Percentiles rank a stretch among this genome's conserved stretches.
These are phyloP conservation scores for Parachlorella kessleri DNA, from an alignment of 139 green algal genomes.

Conservation along the genomic window DNA sequence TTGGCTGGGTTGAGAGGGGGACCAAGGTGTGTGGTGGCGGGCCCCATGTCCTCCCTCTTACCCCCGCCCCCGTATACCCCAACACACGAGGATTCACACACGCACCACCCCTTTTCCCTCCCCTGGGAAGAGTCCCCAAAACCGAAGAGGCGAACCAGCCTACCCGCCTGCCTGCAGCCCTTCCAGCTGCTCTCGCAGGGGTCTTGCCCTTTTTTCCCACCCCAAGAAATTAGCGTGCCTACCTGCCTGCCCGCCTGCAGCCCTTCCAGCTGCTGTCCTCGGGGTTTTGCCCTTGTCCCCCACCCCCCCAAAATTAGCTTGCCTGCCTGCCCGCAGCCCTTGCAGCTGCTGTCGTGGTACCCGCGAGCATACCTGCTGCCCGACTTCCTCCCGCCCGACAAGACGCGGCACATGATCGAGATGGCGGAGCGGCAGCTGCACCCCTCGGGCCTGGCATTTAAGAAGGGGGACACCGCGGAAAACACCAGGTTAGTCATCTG, in stretches of 20 bases:
- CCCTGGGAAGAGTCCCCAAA: too few species aligned
- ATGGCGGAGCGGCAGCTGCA: slow-evolving; percentile 39
- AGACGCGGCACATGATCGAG: slow-evolving; percentile 43
- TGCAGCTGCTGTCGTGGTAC: slow-evolving; percentile 50
- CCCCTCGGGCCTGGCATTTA: slow-evolving; percentile 44
- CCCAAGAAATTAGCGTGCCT: not conserved
- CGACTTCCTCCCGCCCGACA: slow-evolving; percentile 39
- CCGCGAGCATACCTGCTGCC: slow-evolving; percentile 51
- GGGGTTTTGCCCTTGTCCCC: too few species aligned
- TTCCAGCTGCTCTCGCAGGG: not conserved
- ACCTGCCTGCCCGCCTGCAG: not conserved
- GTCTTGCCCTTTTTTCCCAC: not conserved
- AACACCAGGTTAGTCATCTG: slow-evolving; percentile 19
- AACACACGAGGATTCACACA: too few species aligned
- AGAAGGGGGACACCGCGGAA: slow-evolving; percentile 43
- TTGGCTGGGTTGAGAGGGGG: too few species aligned
- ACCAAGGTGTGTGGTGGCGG: too few species aligned
- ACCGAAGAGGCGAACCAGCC: too few species aligned
- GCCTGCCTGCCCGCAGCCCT: slow-evolving; percentile 18
- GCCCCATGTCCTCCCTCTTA: too few species aligned
- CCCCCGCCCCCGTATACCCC: too few species aligned
- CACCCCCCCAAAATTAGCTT: not conserved
- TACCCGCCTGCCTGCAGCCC: slow-evolving; percentile 7
- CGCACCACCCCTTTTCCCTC: too few species aligned
- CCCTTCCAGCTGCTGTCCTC: not conserved